These are phyloP conservation scores for Russula earlei DNA, from an alignment of 768 basidiomycete species.

Conservation along the genomic window DNA sequence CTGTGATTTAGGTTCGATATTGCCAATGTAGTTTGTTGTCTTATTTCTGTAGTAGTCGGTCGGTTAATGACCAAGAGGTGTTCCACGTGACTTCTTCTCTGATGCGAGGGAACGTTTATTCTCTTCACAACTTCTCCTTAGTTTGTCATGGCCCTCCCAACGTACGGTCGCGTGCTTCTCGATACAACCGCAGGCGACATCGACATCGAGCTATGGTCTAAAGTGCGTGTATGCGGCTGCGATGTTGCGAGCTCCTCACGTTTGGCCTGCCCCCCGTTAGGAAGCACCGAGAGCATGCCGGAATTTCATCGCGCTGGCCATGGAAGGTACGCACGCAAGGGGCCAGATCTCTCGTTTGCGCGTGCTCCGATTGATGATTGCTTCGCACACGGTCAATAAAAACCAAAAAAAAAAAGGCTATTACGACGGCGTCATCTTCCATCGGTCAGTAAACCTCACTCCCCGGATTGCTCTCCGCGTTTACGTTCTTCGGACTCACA, in stretches of 20 bases:
- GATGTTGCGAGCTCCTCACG: not conserved
- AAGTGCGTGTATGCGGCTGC: conserved; percentile 36
- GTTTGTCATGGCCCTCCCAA: conserved; percentile 70
- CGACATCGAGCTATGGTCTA: conserved; percentile 89
- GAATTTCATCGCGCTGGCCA: conserved; percentile 79
- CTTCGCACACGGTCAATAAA: no score
- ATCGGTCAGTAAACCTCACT: conserved; percentile 43
- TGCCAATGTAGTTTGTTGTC: no score
- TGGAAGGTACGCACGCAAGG: conserved; percentile 61
- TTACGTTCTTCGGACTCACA: no score
- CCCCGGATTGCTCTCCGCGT: not conserved
- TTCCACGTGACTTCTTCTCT: no score
- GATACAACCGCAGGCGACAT: conserved; percentile 84
- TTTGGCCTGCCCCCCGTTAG: conserved; percentile 26
- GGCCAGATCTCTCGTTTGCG: not conserved
- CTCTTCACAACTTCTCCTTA: no score
- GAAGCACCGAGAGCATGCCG: conserved; percentile 94
- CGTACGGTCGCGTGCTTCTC: conserved; percentile 76
- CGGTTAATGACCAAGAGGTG: no score
- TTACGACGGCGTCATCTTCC: conserved; percentile 93
- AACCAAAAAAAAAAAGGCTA: conserved; percentile 48
- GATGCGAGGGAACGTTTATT: no score
- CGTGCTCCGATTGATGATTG: no score
- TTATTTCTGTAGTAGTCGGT: no score
- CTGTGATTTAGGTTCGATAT: no score